These are phyloP conservation scores for Trifolium dubium DNA, from an alignment of 306 rosid species.

Conservation along the genomic window DNA sequence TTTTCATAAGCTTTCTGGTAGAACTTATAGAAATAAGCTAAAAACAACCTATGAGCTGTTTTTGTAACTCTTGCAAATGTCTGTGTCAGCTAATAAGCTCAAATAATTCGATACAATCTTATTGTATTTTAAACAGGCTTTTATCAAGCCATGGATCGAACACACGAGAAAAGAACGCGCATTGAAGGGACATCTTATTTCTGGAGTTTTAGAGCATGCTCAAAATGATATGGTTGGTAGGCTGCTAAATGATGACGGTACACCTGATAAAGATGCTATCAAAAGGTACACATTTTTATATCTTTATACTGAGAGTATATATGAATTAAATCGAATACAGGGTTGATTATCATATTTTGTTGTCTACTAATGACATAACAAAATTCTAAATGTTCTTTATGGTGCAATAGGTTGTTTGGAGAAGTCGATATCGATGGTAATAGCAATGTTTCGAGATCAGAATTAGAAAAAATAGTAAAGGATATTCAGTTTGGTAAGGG, in stretches of 20 bases:
- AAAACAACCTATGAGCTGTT: not conserved
- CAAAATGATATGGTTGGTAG: conserved; percentile 46
- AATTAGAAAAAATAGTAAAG: conserved; percentile 44
- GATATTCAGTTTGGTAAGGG: conserved; percentile 38
- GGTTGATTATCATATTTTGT: not conserved
- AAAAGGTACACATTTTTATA: conserved; percentile 43
- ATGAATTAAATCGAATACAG: not conserved
- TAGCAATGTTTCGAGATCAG: conserved; percentile 42
- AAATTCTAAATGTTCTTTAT: not conserved
- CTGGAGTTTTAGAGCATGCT: conserved; percentile 49
- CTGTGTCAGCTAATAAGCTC: not conserved
- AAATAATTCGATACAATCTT: not conserved
- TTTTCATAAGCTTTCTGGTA: no score
- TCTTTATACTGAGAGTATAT: not conserved
- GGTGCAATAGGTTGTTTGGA: conserved; percentile 49
- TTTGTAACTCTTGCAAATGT: not conserved
- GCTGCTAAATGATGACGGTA: conserved; percentile 45
- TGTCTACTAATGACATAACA: no score
- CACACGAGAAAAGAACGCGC: conserved; percentile 49
- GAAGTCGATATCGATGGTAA: conserved; percentile 40
- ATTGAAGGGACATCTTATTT: conserved; percentile 50
- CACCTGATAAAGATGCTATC: conserved; percentile 44
- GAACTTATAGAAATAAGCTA: no score
- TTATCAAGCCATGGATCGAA: conserved; percentile 64
- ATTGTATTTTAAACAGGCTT: conserved; percentile 23